phyloP scores from a whole-genome alignment of 2,329 filamentous ascomycete genomes.

The Pseudogymnoascus sp. region DNA sequence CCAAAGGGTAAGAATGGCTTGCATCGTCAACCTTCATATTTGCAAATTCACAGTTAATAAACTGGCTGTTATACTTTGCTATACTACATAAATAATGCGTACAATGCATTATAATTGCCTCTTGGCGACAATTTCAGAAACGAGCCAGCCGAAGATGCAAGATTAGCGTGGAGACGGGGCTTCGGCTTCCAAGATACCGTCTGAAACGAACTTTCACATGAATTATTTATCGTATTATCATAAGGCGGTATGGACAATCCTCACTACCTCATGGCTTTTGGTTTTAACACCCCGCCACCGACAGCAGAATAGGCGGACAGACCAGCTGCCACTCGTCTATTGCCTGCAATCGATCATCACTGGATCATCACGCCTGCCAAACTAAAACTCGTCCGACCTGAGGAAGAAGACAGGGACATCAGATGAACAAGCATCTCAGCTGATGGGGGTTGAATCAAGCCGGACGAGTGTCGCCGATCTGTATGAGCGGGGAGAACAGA shows the following conservation, averaged over 20 bases:
- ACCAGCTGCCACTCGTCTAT: not conserved
- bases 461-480: conserved; percentile 2
- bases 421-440: conserved; percentile 1
- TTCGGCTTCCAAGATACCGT: not conserved
- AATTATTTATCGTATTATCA: not conserved
- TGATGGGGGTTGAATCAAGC: not conserved
- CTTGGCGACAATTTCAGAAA: not conserved
- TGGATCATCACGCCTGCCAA: conserved; percentile 7
- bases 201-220: not conserved
- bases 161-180: not conserved
- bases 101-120: not conserved
- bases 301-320: not conserved
- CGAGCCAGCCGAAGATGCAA: not conserved
- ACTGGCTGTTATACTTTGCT: not conserved
- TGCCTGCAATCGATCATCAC: not conserved
- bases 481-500: not conserved
- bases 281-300: not conserved
- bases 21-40: not conserved
- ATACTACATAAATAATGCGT: not conserved
- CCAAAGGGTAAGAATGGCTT: not conserved
- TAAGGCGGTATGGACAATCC: not conserved
- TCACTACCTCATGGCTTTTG: not conserved
- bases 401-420: not conserved
- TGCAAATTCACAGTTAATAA: not conserved
- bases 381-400: not conserved